Evolutionary conservation across 148 eudicot genomes (phyloP).

Genomic region (Amaranthus cruentus): DNA sequence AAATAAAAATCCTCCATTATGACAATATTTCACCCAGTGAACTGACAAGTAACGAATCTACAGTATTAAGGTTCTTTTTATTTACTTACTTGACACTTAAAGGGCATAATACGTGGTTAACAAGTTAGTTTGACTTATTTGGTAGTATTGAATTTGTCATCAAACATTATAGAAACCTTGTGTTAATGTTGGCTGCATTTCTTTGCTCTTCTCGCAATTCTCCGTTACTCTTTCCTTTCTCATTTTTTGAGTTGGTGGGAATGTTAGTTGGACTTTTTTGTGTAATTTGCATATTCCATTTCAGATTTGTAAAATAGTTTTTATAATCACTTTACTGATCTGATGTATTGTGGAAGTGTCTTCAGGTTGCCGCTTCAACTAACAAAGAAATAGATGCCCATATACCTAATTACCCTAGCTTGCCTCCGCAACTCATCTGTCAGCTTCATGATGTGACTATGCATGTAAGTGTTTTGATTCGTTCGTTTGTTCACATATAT

Average conservation of each 20-base stretch:
- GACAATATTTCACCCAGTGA: too few relatives aligned
- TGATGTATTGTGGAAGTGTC: background rate
- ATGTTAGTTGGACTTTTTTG: too few relatives aligned
- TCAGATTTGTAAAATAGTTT: too few relatives aligned
- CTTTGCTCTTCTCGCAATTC: too few relatives aligned
- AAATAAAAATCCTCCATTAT: too few relatives aligned
- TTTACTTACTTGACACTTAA: background rate
- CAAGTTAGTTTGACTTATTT: background rate
- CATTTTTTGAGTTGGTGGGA: too few relatives aligned
- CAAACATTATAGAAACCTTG: too few relatives aligned
- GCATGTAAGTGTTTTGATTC: slow-evolving; percentile 31
- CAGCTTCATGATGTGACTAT: slow-evolving; percentile 45
- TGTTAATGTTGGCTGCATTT: too few relatives aligned
- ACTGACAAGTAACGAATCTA: background rate
- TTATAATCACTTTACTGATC: background rate
- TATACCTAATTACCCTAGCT: slow-evolving; percentile 39
- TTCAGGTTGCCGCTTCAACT: slow-evolving; percentile 43
- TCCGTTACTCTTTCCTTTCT: too few relatives aligned
- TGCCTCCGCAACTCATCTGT: slow-evolving; percentile 43
- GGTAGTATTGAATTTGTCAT: too few relatives aligned
- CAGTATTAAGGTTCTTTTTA: slow-evolving; percentile 1
- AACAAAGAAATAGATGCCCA: slow-evolving; percentile 36
- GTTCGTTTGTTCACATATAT: background rate
- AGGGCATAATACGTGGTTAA: background rate
- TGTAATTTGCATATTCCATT: too few relatives aligned